Evolutionary conservation across 495 filamentous ascomycete genomes (phyloP), one percentile per base, ranked within the genome.

Genomic region (Penicillium macrosclerotiorum): DNA sequence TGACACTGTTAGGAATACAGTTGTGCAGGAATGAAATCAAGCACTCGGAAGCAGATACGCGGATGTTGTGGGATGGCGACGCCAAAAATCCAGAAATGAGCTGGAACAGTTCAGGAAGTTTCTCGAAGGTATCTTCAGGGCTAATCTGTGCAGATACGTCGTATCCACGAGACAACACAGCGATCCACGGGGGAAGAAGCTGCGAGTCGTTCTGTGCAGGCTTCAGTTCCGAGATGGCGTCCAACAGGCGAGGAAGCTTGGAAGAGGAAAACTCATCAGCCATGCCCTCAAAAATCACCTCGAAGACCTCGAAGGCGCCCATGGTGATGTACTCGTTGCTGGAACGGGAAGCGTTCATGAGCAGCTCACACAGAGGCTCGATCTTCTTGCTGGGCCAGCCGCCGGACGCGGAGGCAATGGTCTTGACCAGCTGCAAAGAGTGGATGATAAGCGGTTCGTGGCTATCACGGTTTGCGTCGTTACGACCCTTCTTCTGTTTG

Each of bases 331-430:
- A 95, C 62, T 96, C 89, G 64, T 93, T 96, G 60, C 78, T 93
- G 11, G 87, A 87, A 51, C 79, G 82, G 1, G 93, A 90, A 26
- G 96, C 92, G 46, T 80, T 81, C 59, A 98, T 85, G 44, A 98
- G 71, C 26, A 91, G 66, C 60, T 96, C 90, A 62, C 90, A 96
- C 25, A 98, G 77, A 4, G 82, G 68, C 69, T 98, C 93, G 36
- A 96, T 90, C 67, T 94, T 94, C 73, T 84, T 86, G 68, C 85
- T 94, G n/a, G 93, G 93, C 94, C 94, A 98, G 35, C 94, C 92
- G 34, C 88, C 86, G 40, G 89, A 92, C 3, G 86, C 88, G 17
- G 76, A 71, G 3, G 92, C 90, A 48, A 97, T 77, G 2, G 88
- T 84, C 75, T 92, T 95, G 42, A 95, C 81, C 36, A 97, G 74